Conservation (phyloP, 768 basidiomycete species). For the Russula vinacea region DNA sequence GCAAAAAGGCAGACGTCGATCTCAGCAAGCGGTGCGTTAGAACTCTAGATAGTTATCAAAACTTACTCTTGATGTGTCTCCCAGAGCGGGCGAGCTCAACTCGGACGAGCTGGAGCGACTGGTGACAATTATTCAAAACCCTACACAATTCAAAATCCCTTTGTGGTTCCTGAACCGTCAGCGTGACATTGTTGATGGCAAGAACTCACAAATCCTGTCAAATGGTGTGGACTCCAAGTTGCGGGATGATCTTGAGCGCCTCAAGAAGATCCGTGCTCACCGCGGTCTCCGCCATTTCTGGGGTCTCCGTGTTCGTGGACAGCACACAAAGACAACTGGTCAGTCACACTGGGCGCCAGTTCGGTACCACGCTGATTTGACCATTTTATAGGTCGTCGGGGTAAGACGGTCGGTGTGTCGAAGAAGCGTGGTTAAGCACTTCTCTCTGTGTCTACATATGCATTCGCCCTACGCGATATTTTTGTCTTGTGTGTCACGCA, state of each 20-base stretch:
- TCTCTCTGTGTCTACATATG: constrained; percentile 3
- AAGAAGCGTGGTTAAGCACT: constrained; percentile 71
- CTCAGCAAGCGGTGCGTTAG: constrained; percentile 88
- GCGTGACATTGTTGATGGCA: constrained; percentile 96
- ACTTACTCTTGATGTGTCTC: not conserved
- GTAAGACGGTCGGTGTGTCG: constrained; percentile 95
- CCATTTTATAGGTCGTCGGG: constrained; percentile 69
- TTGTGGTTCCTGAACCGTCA: constrained; percentile 99
- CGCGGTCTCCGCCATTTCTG: constrained; percentile 90
- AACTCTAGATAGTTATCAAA: not conserved
- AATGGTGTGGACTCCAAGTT: constrained; percentile 97
- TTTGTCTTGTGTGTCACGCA: constrained; percentile 8
- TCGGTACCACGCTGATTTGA: not conserved
- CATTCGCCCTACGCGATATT: not conserved
- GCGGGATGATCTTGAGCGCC: constrained; percentile 94
- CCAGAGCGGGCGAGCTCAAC: constrained; percentile 97
- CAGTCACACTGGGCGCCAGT: constrained; percentile 30
- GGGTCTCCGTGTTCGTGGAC: constrained; percentile 94
- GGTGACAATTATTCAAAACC: constrained; percentile 99
- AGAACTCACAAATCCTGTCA: constrained; percentile 92
- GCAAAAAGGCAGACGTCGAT: constrained; percentile 99
- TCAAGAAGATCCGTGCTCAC: constrained; percentile 99
- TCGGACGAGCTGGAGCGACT: constrained; percentile 99
- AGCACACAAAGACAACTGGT: constrained; percentile 99
- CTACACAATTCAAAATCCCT: constrained; percentile 99